Conservation (phyloP, 805 yeast species). For the Yarrowia alimentaria region DNA sequence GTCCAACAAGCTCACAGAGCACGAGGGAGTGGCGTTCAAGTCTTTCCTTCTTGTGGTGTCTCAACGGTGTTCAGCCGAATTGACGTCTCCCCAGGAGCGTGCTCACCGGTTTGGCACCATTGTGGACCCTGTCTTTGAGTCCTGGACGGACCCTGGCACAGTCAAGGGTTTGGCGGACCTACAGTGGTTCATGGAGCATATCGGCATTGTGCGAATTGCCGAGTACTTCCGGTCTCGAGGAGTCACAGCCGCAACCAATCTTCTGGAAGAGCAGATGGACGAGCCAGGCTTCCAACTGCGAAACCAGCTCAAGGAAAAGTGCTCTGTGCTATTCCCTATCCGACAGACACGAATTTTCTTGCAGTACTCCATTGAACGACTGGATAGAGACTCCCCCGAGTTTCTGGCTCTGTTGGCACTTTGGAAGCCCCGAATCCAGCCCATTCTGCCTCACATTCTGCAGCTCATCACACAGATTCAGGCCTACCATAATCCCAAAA, state of each 20-base stretch:
- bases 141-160: conserved; percentile 92
- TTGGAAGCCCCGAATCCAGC: conserved; percentile 93
- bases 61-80: conserved; percentile 58
- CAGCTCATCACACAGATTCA: conserved; percentile 87
- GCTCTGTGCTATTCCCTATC: conserved; percentile 93
- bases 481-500: conserved; percentile 89
- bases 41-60: conserved; percentile 90
- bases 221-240: conserved; percentile 81
- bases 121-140: conserved; percentile 87
- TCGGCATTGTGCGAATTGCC: conserved; percentile 92
- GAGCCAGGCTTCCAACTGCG: conserved; percentile 78
- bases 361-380: conserved; percentile 91
- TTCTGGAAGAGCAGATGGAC: conserved; percentile 81
- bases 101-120: conserved; percentile 76
- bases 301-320: conserved; percentile 76
- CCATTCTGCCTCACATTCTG: conserved; percentile 85
- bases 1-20: conserved; percentile 71
- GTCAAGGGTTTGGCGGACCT: conserved; percentile 84
- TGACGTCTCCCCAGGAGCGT: conserved; percentile 49
- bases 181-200: conserved; percentile 97
- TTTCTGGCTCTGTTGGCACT: conserved; percentile 65
- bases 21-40: conserved; percentile 91
- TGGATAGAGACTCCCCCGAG: conserved; percentile 74
- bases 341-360: conserved; percentile 92
- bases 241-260: conserved; percentile 71